Base-by-base conservation (phyloP, 352 stramenopile genomes). In the Globisporangium cystogenes region DNA sequence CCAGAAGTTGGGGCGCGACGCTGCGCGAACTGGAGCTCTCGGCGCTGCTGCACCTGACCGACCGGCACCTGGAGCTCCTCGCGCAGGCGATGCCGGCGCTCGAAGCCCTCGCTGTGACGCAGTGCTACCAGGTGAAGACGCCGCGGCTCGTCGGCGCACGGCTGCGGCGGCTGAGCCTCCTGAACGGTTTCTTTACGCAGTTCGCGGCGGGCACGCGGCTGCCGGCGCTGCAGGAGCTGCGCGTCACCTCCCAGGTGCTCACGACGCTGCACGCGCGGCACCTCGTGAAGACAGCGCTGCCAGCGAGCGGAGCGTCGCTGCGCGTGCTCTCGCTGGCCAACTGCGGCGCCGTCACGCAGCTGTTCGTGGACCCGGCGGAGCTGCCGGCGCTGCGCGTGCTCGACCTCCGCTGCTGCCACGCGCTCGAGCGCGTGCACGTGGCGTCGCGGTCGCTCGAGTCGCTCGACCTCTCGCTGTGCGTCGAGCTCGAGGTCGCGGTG, bases 121-220 rank as follows among this genome's bases (percentile, higher is more conserved):
- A 87, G 51, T 91, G 80, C 54, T 82, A 76, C 54, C 66, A 86
- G 42, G 54, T 91, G 53, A 70, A 76, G 51, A 60, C 70, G 14
- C 80, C 72, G 1, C 54, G 66, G 16, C 68, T 89, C 26, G 15
- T 59, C 8, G 64, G 62, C 4, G 53, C 65, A 5, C 62, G 60
- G 3, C 50, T 81, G 50, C 65, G 76, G 29, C 49, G 35, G 11
- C 23, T 91, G 14, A 41, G 67, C 10, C 57, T 91, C 6, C 48
- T 77, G 7, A 65, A 82, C 43, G 82, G 76, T 21, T 60, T 74
- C 11, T 26, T 86, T 12, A 68, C 53, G 2, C 53, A 62, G 18
- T 76, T 91, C 21, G 61, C 70, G 26, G 33, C 60, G 1, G 67
- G 72, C 18, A 79, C 75, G 23, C 68, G 48, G 10, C 64, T 82